These are phyloP conservation scores for Amaranthus palmeri DNA, from an alignment of 148 eudicot genomes.

Conservation along the genomic window DNA sequence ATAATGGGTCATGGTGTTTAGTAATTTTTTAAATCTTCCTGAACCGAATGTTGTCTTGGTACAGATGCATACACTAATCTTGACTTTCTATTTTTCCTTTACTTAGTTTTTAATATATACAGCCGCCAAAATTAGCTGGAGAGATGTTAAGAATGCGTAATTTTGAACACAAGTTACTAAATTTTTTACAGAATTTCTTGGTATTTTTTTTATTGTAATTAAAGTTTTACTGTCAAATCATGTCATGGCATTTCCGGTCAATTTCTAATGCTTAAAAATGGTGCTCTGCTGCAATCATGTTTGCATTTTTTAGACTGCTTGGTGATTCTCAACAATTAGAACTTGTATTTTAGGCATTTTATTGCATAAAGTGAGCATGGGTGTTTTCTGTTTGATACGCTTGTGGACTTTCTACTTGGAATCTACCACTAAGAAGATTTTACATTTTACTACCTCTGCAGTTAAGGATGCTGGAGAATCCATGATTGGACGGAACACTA, in stretches of 20 bases:
- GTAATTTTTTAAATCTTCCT: no score
- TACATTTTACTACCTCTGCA: conserved; percentile 14
- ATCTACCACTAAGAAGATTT: neutral
- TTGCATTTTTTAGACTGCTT: neutral
- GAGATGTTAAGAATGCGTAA: neutral
- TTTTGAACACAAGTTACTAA: neutral
- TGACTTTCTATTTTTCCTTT: no score
- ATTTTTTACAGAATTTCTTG: neutral
- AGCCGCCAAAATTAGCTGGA: neutral
- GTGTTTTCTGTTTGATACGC: conserved; percentile 9
- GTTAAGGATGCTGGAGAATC: conserved; percentile 39
- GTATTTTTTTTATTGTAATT: no score
- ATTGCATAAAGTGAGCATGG: neutral
- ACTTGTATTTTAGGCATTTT: neutral
- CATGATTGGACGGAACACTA: conserved; percentile 18
- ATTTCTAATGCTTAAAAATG: no score
- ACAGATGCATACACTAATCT: neutral
- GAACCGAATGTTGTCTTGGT: neutral
- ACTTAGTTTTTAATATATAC: no score
- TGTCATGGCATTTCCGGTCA: no score
- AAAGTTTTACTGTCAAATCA: no score
- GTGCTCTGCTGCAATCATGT: neutral
- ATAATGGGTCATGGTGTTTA: neutral
- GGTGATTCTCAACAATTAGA: conserved; percentile 1
- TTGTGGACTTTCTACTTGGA: conserved; percentile 1